phyloP scores from a whole-genome alignment of 208 protist genomes.

The Trypanosoma grayi region DNA sequence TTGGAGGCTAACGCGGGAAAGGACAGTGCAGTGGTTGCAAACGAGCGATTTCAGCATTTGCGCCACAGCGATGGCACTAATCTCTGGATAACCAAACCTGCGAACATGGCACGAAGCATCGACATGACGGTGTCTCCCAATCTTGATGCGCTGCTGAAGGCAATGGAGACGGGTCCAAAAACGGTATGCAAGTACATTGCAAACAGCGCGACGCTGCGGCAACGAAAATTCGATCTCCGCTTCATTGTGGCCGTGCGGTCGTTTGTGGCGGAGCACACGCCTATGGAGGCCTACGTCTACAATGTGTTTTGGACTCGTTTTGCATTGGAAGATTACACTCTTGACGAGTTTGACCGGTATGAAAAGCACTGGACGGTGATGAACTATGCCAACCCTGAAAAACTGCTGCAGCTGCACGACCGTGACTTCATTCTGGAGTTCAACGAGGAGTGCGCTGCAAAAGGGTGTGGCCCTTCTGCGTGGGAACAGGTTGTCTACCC shows the following conservation, averaged over 20 bases:
- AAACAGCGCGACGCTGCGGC: slow-evolving; percentile 26
- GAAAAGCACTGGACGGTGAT: slow-evolving; percentile 39
- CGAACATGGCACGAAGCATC: slow-evolving; percentile 25
- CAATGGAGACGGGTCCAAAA: slow-evolving; percentile 32
- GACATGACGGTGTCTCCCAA: slow-evolving; percentile 38
- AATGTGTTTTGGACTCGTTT: slow-evolving; percentile 36
- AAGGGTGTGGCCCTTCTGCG: slow-evolving; percentile 11
- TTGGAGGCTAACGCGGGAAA: not conserved
- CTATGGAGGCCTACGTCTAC: slow-evolving; percentile 31
- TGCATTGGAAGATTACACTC: slow-evolving; percentile 28
- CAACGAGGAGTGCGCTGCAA: slow-evolving; percentile 28
- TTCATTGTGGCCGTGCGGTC: slow-evolving; percentile 32
- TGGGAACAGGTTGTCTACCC: slow-evolving; percentile 27
- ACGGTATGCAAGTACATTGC: slow-evolving; percentile 35
- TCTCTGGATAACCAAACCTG: slow-evolving; percentile 35
- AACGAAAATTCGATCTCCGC: slow-evolving; percentile 34
- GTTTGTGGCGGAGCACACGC: slow-evolving; percentile 7
- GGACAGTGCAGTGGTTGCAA: slow-evolving; percentile 4
- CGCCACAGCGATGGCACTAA: slow-evolving; percentile 30
- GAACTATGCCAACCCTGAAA: slow-evolving; percentile 33
- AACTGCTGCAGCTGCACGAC: slow-evolving; percentile 27
- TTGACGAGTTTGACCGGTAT: slow-evolving; percentile 28
- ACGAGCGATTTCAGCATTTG: slow-evolving; percentile 3
- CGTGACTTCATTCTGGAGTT: slow-evolving; percentile 30
- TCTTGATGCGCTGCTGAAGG: slow-evolving; percentile 39